Evolutionary conservation across 148 eudicot species (phyloP).

Genomic region (Selenicereus undatus): DNA sequence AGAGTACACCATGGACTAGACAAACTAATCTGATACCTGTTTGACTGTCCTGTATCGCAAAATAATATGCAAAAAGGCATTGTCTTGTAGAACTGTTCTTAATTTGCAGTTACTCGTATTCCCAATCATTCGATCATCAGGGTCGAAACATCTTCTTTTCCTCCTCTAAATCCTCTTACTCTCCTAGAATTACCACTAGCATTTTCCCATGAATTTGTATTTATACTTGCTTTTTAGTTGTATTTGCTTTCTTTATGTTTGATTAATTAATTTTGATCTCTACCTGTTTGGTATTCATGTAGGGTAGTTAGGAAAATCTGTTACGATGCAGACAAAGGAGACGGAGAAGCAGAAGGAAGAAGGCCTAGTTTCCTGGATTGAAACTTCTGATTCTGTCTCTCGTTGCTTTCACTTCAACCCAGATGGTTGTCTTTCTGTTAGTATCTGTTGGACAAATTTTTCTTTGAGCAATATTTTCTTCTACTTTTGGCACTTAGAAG

Average conservation of each 20-base stretch:
- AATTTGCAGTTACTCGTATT: no score
- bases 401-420: slow-evolving; percentile 60
- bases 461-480: not conserved
- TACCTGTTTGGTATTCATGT: not conserved
- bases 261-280: not conserved
- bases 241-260: not conserved
- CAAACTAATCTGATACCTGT: not conserved
- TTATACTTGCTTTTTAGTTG: not conserved
- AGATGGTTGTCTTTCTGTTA: slow-evolving; percentile 56
- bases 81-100: not conserved
- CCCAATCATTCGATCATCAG: no score
- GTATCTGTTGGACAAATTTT: slow-evolving; percentile 5
- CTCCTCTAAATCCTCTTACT: not conserved
- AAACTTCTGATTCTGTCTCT: slow-evolving; percentile 63
- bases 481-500: not conserved
- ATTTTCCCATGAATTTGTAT: slow-evolving; percentile 35
- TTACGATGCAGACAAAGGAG: slow-evolving; percentile 39
- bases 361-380: slow-evolving; percentile 62
- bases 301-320: slow-evolving; percentile 43
- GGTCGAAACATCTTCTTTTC: not conserved
- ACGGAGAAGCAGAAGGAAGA: slow-evolving; percentile 23
- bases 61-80: not conserved
- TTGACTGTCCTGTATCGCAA: not conserved
- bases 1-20: not conserved
- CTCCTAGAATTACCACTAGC: not conserved